These are phyloP conservation scores for Cryptococcus sp. DNA, from an alignment of 1,284 basidiomycete genomes.

Conservation along the genomic window DNA sequence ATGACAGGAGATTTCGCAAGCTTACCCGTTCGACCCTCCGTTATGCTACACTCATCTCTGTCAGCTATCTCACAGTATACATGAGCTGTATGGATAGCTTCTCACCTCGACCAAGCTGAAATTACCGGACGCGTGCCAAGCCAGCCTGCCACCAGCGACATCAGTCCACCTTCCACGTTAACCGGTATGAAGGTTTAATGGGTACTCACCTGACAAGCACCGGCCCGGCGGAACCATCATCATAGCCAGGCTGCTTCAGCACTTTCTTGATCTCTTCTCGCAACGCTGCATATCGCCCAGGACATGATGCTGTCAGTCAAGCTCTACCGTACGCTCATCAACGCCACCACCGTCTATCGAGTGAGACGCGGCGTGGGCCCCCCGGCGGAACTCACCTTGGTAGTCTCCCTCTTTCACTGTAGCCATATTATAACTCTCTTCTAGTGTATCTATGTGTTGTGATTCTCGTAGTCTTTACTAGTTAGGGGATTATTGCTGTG, in stretches of 20 bases:
- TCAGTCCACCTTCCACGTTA: not conserved
- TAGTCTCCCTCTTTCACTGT: slow-evolving; percentile 41
- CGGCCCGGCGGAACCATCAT: slow-evolving; percentile 49
- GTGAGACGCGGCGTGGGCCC: not conserved
- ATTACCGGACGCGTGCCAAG: slow-evolving; percentile 56
- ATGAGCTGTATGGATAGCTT: too few species aligned
- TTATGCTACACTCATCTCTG: slow-evolving; percentile 45
- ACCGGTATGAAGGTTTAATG: not conserved
- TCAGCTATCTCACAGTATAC: slow-evolving; percentile 7
- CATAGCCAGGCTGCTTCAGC: slow-evolving; percentile 49
- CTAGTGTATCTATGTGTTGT: too few species aligned
- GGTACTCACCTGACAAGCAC: slow-evolving; percentile 43
- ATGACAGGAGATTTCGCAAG: not conserved
- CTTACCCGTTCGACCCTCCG: slow-evolving; percentile 55
- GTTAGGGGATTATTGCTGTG: not conserved
- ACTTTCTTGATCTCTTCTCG: slow-evolving; percentile 44
- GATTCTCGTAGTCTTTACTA: not conserved
- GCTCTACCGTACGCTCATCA: not conserved
- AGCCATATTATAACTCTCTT: slow-evolving; percentile 19
- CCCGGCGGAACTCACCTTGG: slow-evolving; percentile 24
- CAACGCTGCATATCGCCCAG: slow-evolving; percentile 30
- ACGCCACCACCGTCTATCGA: not conserved
- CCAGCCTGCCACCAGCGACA: slow-evolving; percentile 45
- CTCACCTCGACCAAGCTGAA: slow-evolving; percentile 42
- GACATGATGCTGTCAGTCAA: not conserved